Evolutionary conservation across 2,329 filamentous ascomycete species (phyloP).

Genomic region (Claviceps sp.): DNA sequence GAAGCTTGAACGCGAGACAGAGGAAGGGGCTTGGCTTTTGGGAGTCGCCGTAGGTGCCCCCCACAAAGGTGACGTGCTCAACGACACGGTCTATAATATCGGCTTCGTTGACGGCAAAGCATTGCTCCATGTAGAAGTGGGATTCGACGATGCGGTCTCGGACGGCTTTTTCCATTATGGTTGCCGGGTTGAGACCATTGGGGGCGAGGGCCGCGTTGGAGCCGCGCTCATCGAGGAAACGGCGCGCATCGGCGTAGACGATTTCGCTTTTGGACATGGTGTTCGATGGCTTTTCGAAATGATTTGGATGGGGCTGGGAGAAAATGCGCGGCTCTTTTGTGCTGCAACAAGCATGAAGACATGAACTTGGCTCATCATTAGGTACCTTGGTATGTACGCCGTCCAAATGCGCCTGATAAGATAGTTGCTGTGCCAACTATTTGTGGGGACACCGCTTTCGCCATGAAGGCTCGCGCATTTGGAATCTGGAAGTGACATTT

Average conservation of each 20-base stretch:
- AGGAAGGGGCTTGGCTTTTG: conserved; percentile 89
- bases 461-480: too few species aligned
- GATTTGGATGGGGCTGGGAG: background rate
- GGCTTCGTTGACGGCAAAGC: conserved; percentile 81
- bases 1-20: conserved; percentile 85
- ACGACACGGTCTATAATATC: conserved; percentile 80
- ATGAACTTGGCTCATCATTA: too few species aligned
- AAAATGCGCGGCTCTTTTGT: background rate
- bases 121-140: conserved; percentile 98
- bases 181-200: conserved; percentile 85
- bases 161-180: conserved; percentile 88
- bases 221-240: conserved; percentile 83
- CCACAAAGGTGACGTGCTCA: conserved; percentile 67
- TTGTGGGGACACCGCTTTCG: background rate
- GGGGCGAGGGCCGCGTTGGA: conserved; percentile 62
- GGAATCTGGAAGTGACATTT: too few species aligned
- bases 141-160: conserved; percentile 89
- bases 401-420: conserved; percentile 20
- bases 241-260: conserved; percentile 68
- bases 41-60: conserved; percentile 71
- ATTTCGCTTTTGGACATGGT: conserved; percentile 26
- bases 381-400: too few species aligned
- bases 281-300: conserved; percentile 4
- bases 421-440: conserved; percentile 30
- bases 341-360: too few species aligned